These are phyloP conservation scores for Neostapfia colusana DNA, from an alignment of 176 grass and related monocot genomes.

Conservation along the genomic window DNA sequence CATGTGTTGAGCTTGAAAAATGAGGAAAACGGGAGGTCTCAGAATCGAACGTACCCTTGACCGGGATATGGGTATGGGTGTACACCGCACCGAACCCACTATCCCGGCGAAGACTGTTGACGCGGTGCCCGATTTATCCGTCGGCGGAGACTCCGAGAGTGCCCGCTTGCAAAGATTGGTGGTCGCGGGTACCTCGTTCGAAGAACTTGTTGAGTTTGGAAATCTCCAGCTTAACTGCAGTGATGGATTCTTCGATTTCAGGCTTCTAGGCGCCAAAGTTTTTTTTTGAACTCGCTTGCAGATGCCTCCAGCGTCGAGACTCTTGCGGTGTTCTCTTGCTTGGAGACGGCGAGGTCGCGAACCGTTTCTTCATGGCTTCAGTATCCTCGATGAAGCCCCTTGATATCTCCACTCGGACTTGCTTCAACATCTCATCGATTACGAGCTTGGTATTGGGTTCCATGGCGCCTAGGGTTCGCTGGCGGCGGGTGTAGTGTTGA, in stretches of 20 bases:
- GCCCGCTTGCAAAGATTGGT: not conserved
- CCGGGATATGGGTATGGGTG: not conserved
- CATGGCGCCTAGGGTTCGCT: no score
- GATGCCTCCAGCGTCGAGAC: no score
- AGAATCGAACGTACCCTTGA: not conserved
- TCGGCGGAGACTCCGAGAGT: not conserved
- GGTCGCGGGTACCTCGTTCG: not conserved
- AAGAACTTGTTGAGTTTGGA: not conserved
- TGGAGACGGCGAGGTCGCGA: no score
- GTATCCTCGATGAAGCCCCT: no score
- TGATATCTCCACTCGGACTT: no score
- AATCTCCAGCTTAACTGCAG: not conserved
- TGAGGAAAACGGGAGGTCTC: rapidly evolving
- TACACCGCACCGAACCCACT: not conserved
- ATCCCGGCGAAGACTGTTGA: not conserved
- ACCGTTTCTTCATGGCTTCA: no score
- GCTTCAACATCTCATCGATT: no score
- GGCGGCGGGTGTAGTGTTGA: no score
- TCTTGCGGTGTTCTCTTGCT: no score
- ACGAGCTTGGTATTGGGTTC: no score
- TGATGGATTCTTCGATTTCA: not conserved
- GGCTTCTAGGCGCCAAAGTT: no score
- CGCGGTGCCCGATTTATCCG: not conserved
- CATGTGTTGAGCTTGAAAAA: rapidly evolving
- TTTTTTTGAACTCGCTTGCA: no score